Evolutionary conservation across 768 basidiomycete species (phyloP), one percentile per base, ranked within the genome.

Genomic region (Hygrophorus pudorinus): DNA sequence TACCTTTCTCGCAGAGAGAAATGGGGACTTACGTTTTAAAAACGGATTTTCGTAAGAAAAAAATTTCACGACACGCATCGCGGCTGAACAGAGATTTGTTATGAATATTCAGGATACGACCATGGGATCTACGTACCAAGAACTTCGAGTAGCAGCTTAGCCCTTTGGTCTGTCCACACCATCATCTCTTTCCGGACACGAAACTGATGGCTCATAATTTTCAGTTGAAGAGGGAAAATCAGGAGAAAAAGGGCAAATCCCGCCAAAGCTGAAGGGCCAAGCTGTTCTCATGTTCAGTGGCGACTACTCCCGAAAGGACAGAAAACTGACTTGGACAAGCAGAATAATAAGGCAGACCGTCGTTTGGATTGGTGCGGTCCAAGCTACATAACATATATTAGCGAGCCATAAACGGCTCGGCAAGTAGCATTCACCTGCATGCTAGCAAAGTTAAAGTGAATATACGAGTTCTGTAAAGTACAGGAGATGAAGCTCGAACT

Each of bases 61-160:
- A 53, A 79, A 82, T 57, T 84, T 85, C 43, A 86, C 76, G n/a
- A 83, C 71, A 3, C 78, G 71, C 79, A 85, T 83, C 1, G 70
- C 72, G 38, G 73, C 75, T 72, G 41, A 28, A 31, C 30, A 24
- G 13, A 17, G 4, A 35, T 3, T 13, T n/a, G n/a, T 35, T 5
- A 35, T 5, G 9, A 35, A 3, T 13, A 29, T 36, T 31, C 33
- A 16, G 46, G 14, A 38, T 4, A 12, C 14, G 45, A 24, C 9
- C 3, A 3, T 35, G 17, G 40, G 17, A 10, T 3, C 3, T 3
- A 24, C 24, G 24, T 24, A 24, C 79, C 71, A 8, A 85, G 57
- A 5, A 81, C 71, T 54, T 85, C 82, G 13, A 78, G 68, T n/a
- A 85, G 61, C 0, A 78, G 67, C 55, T 78, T 76, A 2, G 80